Evolutionary conservation across 768 basidiomycete species (phyloP).

Genomic region (Lentinula sp.): DNA sequence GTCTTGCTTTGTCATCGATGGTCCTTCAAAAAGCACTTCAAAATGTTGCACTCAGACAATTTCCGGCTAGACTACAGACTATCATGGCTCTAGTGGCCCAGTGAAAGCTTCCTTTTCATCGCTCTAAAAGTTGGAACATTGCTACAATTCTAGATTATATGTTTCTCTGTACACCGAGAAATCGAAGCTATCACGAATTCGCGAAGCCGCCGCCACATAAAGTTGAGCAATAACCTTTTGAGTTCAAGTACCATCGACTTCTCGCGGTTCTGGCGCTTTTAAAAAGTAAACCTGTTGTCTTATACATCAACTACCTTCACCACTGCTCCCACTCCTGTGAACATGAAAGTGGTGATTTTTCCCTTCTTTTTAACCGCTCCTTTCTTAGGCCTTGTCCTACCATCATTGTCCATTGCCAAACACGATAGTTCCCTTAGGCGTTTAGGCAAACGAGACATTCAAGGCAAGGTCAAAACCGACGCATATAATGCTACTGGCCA

Average conservation of each 20-base stretch:
- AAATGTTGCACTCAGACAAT: too few species aligned
- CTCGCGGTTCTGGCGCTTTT: too few species aligned
- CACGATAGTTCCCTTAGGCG: background rate
- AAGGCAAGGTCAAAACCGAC: background rate
- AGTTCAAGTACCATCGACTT: too few species aligned
- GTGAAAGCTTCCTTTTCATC: too few species aligned
- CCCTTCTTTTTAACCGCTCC: background rate
- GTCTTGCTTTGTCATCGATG: background rate
- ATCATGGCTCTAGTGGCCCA: too few species aligned
- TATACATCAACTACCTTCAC: background rate
- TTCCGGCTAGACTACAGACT: too few species aligned
- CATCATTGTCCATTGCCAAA: background rate
- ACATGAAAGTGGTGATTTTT: background rate
- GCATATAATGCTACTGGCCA: background rate
- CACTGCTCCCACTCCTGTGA: background rate
- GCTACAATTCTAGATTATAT: too few species aligned
- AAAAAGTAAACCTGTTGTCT: too few species aligned
- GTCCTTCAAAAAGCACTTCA: too few species aligned
- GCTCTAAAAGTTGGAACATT: too few species aligned
- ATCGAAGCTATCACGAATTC: background rate
- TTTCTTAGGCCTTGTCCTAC: background rate
- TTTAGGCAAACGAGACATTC: background rate
- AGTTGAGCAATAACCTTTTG: background rate
- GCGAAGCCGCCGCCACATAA: background rate
- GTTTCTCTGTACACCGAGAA: background rate